Conservation (phyloP, 2,329 filamentous ascomycete genomes). For the Fusarium dlaminii region DNA sequence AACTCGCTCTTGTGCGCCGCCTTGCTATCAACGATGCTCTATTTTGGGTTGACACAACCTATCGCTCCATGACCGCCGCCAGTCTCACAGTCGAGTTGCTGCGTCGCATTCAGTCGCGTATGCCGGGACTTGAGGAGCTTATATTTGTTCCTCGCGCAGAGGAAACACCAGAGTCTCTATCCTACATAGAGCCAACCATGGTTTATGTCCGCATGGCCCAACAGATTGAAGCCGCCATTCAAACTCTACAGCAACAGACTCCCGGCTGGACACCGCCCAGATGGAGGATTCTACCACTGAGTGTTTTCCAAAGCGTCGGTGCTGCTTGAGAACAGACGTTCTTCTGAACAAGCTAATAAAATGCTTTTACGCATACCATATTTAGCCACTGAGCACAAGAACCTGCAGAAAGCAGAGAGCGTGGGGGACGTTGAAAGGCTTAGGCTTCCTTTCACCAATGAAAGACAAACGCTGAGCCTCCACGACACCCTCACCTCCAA, state of each 20-base stretch:
- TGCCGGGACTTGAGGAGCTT: conserved; percentile 54
- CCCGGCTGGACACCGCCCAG: conserved; percentile 47
- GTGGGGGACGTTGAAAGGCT: not conserved
- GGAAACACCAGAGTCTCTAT: conserved; percentile 46
- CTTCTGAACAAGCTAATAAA: not conserved
- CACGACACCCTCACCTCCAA: not conserved
- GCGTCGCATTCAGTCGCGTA: conserved; percentile 48
- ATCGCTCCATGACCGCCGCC: conserved; percentile 52
- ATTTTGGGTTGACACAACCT: conserved; percentile 50
- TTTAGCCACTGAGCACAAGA: not conserved
- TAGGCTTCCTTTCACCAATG: not conserved
- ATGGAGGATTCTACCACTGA: conserved; percentile 52
- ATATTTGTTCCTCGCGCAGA: conserved; percentile 56
- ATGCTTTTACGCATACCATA: not conserved
- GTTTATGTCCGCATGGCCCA: conserved; percentile 48
- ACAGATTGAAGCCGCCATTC: conserved; percentile 51
- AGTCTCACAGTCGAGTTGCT: conserved; percentile 54
- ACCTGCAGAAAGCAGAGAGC: not conserved
- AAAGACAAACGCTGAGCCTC: conserved; percentile 12
- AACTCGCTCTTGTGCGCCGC: conserved; percentile 53
- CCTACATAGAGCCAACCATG: conserved; percentile 45
- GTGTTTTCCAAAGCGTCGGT: conserved; percentile 35
- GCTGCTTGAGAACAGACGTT: not conserved
- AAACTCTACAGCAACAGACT: conserved; percentile 43
- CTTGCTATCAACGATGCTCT: conserved; percentile 58